These are phyloP conservation scores for Cinnamomum micranthum DNA, from an alignment of 164 flowering plant genomes.

Conservation along the genomic window DNA sequence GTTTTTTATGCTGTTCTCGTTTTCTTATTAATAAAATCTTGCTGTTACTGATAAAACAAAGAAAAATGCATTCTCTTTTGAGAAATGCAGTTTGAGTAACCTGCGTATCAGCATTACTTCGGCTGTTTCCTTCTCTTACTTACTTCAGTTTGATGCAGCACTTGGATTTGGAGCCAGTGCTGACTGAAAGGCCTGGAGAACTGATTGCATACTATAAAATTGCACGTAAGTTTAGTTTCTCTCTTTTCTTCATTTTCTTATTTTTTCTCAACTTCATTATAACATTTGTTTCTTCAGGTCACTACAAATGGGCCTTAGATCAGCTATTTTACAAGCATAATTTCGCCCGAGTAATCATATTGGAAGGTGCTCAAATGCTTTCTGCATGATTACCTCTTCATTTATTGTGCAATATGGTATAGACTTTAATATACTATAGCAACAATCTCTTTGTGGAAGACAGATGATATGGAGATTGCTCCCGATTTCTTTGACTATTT, in stretches of 20 bases:
- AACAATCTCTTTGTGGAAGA: constrained; percentile 13
- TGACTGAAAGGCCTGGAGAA: constrained; percentile 88
- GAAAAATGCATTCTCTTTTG: too few relatives aligned
- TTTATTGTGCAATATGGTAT: background rate
- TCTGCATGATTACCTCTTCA: constrained; percentile 3
- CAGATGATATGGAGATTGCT: constrained; percentile 99
- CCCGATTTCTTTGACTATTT: constrained; percentile 93
- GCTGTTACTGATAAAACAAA: too few relatives aligned
- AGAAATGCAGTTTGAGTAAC: background rate
- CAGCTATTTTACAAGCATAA: constrained; percentile 76
- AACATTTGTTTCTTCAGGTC: constrained; percentile 44
- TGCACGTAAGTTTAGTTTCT: constrained; percentile 56
- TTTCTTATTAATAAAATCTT: too few relatives aligned
- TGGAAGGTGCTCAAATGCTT: constrained; percentile 61
- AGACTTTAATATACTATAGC: constrained; percentile 3
- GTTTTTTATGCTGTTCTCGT: too few relatives aligned
- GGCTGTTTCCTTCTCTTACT: constrained; percentile 2
- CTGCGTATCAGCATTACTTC: background rate
- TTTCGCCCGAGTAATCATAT: constrained; percentile 79
- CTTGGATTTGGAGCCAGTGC: constrained; percentile 66
- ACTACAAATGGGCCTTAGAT: constrained; percentile 96
- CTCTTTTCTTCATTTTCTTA: constrained; percentile 1
- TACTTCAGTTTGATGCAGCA: constrained; percentile 51
- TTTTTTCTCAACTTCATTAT: constrained; percentile 7
- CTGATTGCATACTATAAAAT: constrained; percentile 94